Evolutionary conservation across 2,329 filamentous ascomycete genomes (phyloP), one percentile per base, ranked within the genome.

Genomic region (Aplosporella prunicola): DNA sequence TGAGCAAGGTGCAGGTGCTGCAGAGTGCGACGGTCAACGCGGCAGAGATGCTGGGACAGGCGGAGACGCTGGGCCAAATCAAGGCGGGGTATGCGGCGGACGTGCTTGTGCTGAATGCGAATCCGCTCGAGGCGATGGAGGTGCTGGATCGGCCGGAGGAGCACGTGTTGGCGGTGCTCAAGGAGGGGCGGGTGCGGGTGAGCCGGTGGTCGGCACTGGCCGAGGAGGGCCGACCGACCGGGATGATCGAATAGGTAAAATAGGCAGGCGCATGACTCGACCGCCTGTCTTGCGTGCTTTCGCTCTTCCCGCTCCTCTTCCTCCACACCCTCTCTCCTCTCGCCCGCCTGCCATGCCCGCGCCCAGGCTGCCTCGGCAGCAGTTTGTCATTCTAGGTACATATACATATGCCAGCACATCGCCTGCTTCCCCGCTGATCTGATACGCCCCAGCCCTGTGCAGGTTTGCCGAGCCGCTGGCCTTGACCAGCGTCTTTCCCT

Each of bases 401-500:
- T 18, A n/a, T 35, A 11, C n/a, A 18, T 32, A 14, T n/a, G 32
- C 14, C 20, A 15, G 5, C 30, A 17, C 11, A 7, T 11, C 15
- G 9, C 7, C 28, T 13, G 20, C 7, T 11, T 14, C 16, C 20
- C 30, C 25, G 6, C 22, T 20, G 18, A 11, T 10, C 9, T 13
- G n/a, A 9, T 22, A 29, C 16, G 10, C n/a, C 23, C 6, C 51
- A 93, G 87, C 86, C 58, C 85, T 94, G 68, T 88, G 93, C 55
- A 85, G 88, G 45, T 76, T 95, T 48, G 84, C 87, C 36, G 88
- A 95, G 61, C 88, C 88, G 15, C 89, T 95, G 50, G 87, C 88
- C 34, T 74, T 95, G 46, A 94, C 87, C 2, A 91, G 84, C 53
- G 91, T 94, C 60, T 93, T 89, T 51, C 88, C 88, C 14, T 95